phyloP scores from a whole-genome alignment of 768 basidiomycete species.

The Suillus americanus region DNA sequence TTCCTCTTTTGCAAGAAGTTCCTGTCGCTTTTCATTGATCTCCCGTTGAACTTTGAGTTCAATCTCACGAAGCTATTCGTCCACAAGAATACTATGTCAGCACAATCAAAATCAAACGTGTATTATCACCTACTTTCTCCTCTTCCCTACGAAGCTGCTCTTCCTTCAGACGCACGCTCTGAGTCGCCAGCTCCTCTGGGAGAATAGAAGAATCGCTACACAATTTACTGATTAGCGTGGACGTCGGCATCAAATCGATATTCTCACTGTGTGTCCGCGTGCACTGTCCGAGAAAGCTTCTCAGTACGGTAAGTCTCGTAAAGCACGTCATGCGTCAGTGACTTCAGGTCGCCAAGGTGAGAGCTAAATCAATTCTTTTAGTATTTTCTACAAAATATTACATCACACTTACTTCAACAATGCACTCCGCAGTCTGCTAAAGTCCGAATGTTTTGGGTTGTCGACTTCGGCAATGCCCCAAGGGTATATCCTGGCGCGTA shows the following conservation, averaged over 20 bases:
- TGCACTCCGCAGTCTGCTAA: slow-evolving; percentile 88
- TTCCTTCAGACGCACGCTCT: slow-evolving; percentile 97
- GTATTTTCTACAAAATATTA: background rate
- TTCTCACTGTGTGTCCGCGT: slow-evolving; percentile 69
- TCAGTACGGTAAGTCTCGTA: slow-evolving; percentile 98
- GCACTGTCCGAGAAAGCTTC: slow-evolving; percentile 90
- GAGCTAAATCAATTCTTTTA: slow-evolving; percentile 50
- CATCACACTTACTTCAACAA: slow-evolving; percentile 69
- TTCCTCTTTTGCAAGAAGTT: slow-evolving; percentile 94
- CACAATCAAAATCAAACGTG: background rate
- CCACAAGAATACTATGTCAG: slow-evolving; percentile 13
- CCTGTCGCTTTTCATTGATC: slow-evolving; percentile 96
- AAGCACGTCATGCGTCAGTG: slow-evolving; percentile 88
- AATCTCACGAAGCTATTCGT: slow-evolving; percentile 83
- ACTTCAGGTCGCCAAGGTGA: slow-evolving; percentile 93
- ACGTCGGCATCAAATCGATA: slow-evolving; percentile 2
- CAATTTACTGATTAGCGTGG: slow-evolving; percentile 24
- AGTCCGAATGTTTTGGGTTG: slow-evolving; percentile 99
- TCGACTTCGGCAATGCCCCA: slow-evolving; percentile 99
- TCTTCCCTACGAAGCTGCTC: slow-evolving; percentile 97
- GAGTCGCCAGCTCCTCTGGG: slow-evolving; percentile 95
- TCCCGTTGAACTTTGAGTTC: slow-evolving; percentile 98
- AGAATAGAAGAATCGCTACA: slow-evolving; percentile 83
- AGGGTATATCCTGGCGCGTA: slow-evolving; percentile 94
- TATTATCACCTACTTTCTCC: slow-evolving; percentile 66